Conservation (phyloP, 345 rosid species). For the Toxicodendron radicans region DNA sequence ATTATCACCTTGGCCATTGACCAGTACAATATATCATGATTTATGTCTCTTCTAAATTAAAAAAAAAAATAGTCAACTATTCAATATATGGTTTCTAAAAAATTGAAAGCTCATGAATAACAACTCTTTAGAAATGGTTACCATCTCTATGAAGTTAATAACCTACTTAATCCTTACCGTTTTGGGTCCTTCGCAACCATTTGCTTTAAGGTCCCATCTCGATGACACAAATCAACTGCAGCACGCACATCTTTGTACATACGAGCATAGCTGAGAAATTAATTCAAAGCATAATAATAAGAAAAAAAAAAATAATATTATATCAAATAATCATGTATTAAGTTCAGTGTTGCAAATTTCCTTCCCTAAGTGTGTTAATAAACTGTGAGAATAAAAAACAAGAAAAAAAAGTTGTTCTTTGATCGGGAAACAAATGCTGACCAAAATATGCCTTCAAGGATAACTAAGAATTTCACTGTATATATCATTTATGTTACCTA, state of each 20-base stretch:
- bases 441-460: neutral
- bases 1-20: neutral
- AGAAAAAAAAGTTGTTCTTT: neutral
- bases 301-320: neutral
- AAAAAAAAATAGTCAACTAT: neutral
- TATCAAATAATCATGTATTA: no score
- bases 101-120: neutral
- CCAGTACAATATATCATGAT: neutral
- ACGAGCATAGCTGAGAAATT: slow-evolving; percentile 56
- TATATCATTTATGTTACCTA: neutral
- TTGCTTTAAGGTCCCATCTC: slow-evolving; percentile 95
- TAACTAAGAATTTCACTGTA: neutral
- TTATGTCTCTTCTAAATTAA: neutral
- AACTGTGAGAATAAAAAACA: slow-evolving; percentile 1
- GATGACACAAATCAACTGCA: slow-evolving; percentile 98
- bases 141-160: neutral
- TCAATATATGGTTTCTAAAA: neutral
- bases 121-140: neutral
- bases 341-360: no score
- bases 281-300: slow-evolving; percentile 1
- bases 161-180: slow-evolving; percentile 35
- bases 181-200: slow-evolving; percentile 92
- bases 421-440: neutral
- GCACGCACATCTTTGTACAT: slow-evolving; percentile 96
- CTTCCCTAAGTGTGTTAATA: neutral